phyloP scores from a whole-genome alignment of 2,329 filamentous ascomycete species.

The Monosporascus cannonballus region DNA sequence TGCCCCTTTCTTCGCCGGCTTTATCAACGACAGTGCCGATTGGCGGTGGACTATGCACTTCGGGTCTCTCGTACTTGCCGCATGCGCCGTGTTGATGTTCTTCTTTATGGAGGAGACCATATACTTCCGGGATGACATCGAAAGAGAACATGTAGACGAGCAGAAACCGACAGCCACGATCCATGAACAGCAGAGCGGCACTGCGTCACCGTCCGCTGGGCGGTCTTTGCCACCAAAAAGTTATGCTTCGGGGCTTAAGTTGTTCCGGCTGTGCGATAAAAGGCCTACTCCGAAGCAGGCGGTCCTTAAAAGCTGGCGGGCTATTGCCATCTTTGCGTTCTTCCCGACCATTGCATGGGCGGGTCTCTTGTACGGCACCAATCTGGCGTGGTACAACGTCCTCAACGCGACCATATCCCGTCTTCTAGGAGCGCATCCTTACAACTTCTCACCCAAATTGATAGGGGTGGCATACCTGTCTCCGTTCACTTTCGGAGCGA shows the following conservation, averaged over 20 bases:
- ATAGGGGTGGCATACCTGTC: constrained; percentile 34
- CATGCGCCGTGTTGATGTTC: constrained; percentile 35
- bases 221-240: neutral
- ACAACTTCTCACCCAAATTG: constrained; percentile 32
- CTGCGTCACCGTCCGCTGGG: neutral
- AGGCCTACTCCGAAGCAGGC: neutral
- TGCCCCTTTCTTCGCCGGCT: constrained; percentile 37
- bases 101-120: constrained; percentile 56
- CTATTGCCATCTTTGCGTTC: constrained; percentile 30
- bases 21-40: constrained; percentile 35
- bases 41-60: constrained; percentile 39
- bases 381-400: constrained; percentile 37
- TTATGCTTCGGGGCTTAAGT: neutral
- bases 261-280: neutral
- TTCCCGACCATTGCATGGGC: constrained; percentile 10
- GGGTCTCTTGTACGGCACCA: constrained; percentile 36
- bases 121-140: constrained; percentile 34
- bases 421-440: constrained; percentile 30
- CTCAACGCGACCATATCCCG: constrained; percentile 38
- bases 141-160: constrained; percentile 12
- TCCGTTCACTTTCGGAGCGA: constrained; percentile 27
- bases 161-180: constrained; percentile 1
- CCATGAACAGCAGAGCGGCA: constrained; percentile 5
- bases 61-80: constrained; percentile 32
- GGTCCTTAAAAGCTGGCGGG: constrained; percentile 23